Base-by-base conservation (phyloP, 2,329 filamentous ascomycete genomes). In the Aspergillus sclerotialis region DNA sequence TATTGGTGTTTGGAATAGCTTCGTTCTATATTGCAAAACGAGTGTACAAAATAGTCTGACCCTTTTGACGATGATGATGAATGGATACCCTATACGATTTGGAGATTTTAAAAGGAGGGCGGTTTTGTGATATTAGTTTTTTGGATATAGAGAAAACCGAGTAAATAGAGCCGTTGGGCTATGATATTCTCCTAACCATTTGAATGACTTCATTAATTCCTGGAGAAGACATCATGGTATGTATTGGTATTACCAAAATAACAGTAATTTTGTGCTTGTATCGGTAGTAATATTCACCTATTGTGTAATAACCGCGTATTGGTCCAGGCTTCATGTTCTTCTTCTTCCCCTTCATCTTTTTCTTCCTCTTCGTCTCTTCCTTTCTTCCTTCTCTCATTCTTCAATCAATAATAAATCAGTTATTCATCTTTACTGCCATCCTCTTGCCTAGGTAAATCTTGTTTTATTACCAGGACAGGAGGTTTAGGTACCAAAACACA, bases 21-120 rank as follows among this genome's bases (percentile, higher is more conserved):
- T 93, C 89, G 54, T 95, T 82, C 55, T 67, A 80, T 54, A 80
- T 89, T 45, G 88, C 88, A 12, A 93, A 92, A 70, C 75, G 82
- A 47, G 79, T 90, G 24, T 90, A 89, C 58, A 77, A 80, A 28
- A 88, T 90, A 63, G 82, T 87, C 24, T 87, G 54, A 10, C n/a
- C n/a, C n/a, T 13, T 3, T 14, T 15, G n/a, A 16, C 28, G 12
- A 29, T 16, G 28, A 29, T 13, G 14, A 16, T 9, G 12, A 16
- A 29, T 13, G 5, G 28, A 29, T 29, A 29, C 28, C 28, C 28
- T 28, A 12, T 6, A 12, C 21, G 21, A 7, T 24, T 24, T n/a
- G 7, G 21, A 24, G 21, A n/a, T 7, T 24, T 24, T 7, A n/a
- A 24, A 24, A 24, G 21, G n/a, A n/a, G n/a, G n/a, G n/a, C n/a